phyloP scores from a whole-genome alignment of 768 basidiomycete genomes.

The Hygrocybe punicea region DNA sequence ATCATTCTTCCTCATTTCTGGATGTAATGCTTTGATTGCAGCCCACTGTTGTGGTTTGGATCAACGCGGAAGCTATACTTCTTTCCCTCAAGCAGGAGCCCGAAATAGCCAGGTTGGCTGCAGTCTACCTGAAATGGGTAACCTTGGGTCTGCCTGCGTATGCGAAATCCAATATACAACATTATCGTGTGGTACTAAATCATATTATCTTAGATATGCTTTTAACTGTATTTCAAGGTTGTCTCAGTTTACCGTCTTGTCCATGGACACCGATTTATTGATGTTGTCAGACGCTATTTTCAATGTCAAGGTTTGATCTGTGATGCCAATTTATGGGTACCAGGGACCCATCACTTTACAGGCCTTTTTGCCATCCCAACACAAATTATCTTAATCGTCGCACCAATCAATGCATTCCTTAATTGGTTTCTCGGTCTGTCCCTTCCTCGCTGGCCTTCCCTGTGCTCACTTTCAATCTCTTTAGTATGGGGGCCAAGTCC shows the following conservation, averaged over 20 bases:
- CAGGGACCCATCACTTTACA: slow-evolving; percentile 23
- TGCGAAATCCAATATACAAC: not conserved
- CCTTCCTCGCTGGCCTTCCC: not conserved
- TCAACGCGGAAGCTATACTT: slow-evolving; percentile 76
- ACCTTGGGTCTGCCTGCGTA: slow-evolving; percentile 67
- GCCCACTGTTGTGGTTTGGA: slow-evolving; percentile 70
- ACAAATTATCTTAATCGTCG: slow-evolving; percentile 73
- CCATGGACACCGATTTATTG: not conserved
- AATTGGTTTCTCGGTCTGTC: slow-evolving; percentile 78
- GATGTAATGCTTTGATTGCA: slow-evolving; percentile 12
- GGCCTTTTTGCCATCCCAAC: slow-evolving; percentile 82
- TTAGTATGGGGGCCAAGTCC: slow-evolving; percentile 79
- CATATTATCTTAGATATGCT: slow-evolving; percentile 42
- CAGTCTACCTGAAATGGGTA: slow-evolving; percentile 71
- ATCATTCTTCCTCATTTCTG: not conserved
- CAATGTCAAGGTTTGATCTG: slow-evolving; percentile 66
- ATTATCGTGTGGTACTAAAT: not conserved
- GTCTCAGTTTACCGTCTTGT: slow-evolving; percentile 10
- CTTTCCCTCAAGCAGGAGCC: slow-evolving; percentile 76
- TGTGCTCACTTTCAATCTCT: not conserved
- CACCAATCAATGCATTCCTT: slow-evolving; percentile 79
- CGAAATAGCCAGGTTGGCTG: slow-evolving; percentile 76
- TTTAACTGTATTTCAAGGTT: slow-evolving; percentile 52
- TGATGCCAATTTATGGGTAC: not conserved
- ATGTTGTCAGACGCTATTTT: slow-evolving; percentile 56